Conservation (phyloP, 2,329 filamentous ascomycete species). For the Fusarium sp. region DNA sequence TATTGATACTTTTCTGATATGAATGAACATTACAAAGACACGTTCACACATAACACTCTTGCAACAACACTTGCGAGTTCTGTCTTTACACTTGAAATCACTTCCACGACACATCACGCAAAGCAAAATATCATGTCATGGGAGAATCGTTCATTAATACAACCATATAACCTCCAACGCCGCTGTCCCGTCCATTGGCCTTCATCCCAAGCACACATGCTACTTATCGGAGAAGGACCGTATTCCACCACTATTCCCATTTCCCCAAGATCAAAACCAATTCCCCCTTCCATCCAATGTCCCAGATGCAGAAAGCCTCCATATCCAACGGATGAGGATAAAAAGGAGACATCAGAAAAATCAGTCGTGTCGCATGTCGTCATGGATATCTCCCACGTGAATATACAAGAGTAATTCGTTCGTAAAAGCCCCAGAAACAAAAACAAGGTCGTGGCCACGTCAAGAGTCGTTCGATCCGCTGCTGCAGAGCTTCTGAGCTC, state of each 20-base stretch:
- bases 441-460: slow-evolving; percentile 42
- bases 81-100: not conserved
- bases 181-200: not conserved
- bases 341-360: slow-evolving; percentile 28
- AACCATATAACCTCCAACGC: slow-evolving; percentile 21
- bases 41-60: not conserved
- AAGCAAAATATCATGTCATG: not conserved
- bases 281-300: not conserved
- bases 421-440: slow-evolving; percentile 28
- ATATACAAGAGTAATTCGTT: slow-evolving; percentile 37
- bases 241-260: slow-evolving; percentile 4
- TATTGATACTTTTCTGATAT: not conserved
- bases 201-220: not conserved
- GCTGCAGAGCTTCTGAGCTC: slow-evolving; percentile 20
- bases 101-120: not conserved
- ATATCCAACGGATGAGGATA: slow-evolving; percentile 4
- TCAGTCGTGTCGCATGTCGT: slow-evolving; percentile 43
- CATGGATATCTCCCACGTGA: slow-evolving; percentile 39
- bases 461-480: slow-evolving; percentile 30
- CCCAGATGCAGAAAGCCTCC: slow-evolving; percentile 15
- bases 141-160: slow-evolving; percentile 23
- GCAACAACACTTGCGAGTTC: not conserved
- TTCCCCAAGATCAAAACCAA: slow-evolving; percentile 4
- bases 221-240: slow-evolving; percentile 15
- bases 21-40: not conserved